Evolutionary conservation across 1,139 yeast species (phyloP).

Genomic region (Kodamaea fungicola): DNA sequence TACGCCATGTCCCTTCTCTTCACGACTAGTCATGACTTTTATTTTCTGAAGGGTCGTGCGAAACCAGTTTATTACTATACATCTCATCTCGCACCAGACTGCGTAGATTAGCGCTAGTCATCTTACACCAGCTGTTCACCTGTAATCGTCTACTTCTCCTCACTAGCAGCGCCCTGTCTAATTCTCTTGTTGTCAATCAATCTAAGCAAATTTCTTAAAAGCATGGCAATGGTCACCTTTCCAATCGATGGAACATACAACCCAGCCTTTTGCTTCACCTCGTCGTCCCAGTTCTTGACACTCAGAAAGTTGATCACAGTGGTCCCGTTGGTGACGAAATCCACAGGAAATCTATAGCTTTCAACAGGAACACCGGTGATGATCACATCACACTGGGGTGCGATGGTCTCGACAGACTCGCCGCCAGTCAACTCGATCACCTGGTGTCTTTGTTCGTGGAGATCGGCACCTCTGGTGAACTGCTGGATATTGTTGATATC

Average conservation of each 20-base stretch:
- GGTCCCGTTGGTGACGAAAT: slow-evolving; percentile 79
- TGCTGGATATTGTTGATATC: slow-evolving; percentile 85
- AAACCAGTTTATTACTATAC: neutral
- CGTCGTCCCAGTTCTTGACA: slow-evolving; percentile 78
- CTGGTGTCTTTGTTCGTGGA: slow-evolving; percentile 77
- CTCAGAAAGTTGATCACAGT: slow-evolving; percentile 88
- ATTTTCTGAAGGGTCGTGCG: slow-evolving; percentile 1
- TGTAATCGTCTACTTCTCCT: slow-evolving; percentile 1
- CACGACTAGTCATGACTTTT: neutral
- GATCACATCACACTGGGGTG: slow-evolving; percentile 79
- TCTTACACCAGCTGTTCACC: no score
- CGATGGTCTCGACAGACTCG: slow-evolving; percentile 57
- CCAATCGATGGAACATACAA: slow-evolving; percentile 94
- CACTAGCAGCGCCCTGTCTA: slow-evolving; percentile 16
- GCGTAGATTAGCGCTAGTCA: no score
- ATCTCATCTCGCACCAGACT: no score
- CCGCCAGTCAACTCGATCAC: slow-evolving; percentile 63
- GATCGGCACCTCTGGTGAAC: slow-evolving; percentile 91
- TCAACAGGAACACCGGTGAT: slow-evolving; percentile 94
- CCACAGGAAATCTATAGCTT: slow-evolving; percentile 79
- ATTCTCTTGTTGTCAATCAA: slow-evolving; percentile 61
- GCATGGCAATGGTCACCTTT: slow-evolving; percentile 92
- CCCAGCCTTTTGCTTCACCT: slow-evolving; percentile 79
- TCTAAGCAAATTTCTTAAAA: slow-evolving; percentile 80
- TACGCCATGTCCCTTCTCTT: neutral